A percentile compares a stretch with the other conserved stretches of the same genome.
Conservation (phyloP, 2,329 filamentous ascomycete species). For the Colletotrichum filicis region DNA sequence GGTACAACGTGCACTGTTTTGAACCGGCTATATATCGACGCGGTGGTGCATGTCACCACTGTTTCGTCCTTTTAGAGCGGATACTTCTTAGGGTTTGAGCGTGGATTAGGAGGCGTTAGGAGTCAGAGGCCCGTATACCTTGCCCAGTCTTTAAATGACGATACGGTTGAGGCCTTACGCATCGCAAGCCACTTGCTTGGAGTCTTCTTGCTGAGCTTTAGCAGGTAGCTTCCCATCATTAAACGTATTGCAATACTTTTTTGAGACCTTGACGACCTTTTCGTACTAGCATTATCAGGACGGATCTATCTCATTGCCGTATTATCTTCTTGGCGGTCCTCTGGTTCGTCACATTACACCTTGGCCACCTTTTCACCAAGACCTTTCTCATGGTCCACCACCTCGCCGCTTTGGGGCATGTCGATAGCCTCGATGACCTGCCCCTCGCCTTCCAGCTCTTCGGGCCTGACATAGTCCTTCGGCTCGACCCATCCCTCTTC, state of each 20-base stretch:
- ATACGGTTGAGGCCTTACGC: not conserved
- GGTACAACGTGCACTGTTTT: constrained; percentile 50
- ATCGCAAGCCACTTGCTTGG: not conserved
- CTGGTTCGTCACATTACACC: not conserved
- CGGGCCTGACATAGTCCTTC: constrained; percentile 29
- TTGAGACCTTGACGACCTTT: not conserved
- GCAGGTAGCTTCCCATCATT: not conserved
- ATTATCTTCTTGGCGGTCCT: not conserved
- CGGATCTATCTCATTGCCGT: not conserved
- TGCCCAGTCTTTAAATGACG: too few species aligned
- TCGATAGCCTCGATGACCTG: constrained; percentile 17
- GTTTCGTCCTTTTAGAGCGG: constrained; percentile 32
- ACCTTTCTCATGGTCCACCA: not conserved
- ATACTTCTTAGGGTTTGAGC: not conserved
- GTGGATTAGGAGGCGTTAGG: too few species aligned
- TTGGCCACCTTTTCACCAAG: constrained; percentile 3
- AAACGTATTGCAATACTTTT: not conserved
- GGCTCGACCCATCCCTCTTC: constrained; percentile 37
- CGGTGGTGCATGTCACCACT: constrained; percentile 54
- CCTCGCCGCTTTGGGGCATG: not conserved
- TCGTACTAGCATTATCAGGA: not conserved
- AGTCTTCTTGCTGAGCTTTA: not conserved
- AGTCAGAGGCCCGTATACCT: too few species aligned
- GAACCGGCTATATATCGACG: constrained; percentile 58
- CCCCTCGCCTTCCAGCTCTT: constrained; percentile 16